Evolutionary conservation across 495 filamentous ascomycete species (phyloP), one percentile per base, ranked within the genome.

Genomic region (Talaromyces wortmannii): DNA sequence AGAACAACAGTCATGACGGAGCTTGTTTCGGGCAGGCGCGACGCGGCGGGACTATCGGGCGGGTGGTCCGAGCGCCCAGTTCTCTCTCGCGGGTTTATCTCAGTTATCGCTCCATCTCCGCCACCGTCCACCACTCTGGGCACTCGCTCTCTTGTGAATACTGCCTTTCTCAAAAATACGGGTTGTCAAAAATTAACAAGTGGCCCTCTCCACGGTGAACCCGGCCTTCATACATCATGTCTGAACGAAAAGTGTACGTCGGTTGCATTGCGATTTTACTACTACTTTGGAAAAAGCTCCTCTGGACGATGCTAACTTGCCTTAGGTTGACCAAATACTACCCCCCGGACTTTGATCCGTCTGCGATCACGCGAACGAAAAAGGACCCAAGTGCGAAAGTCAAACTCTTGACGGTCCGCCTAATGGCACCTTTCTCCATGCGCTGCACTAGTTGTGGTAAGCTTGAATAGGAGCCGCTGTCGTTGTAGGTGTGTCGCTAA

Each of bases 381-480:
- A 94, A 92, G 62, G 52, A 45, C 11, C 52, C 52, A 4, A 42
- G 52, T 4, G 52, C 42, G 13, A 76, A 82, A 52, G 61, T 70
- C 6, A 92, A 92, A 58, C 81, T 90, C 16, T 88, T 92, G 63
- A 90, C 87, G 5, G 91, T 97, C 47, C 89, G 95, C n/a, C 77
- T 99, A 16, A 97, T 97, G 90, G 91, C 94, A 0, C 95, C 95
- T 56, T 99, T 97, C 67, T 79, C 84, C 29, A 95, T 99, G 88
- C 90, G 89, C 70, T 97, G 95, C 68, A 85, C 81, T 15, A 76
- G 83, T 51, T 97, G 92, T 69, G 92, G 90, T 57, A 55, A 30
- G 51, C 45, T 45, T 53, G 23, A n/a, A 6, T 45, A 7, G 12
- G 40, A 40, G 36, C 31, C 7, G 29, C 29, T 15, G 45, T 43